Base-by-base conservation (phyloP, 2,329 filamentous ascomycete genomes). In the Trematosphaeria pertusa region DNA sequence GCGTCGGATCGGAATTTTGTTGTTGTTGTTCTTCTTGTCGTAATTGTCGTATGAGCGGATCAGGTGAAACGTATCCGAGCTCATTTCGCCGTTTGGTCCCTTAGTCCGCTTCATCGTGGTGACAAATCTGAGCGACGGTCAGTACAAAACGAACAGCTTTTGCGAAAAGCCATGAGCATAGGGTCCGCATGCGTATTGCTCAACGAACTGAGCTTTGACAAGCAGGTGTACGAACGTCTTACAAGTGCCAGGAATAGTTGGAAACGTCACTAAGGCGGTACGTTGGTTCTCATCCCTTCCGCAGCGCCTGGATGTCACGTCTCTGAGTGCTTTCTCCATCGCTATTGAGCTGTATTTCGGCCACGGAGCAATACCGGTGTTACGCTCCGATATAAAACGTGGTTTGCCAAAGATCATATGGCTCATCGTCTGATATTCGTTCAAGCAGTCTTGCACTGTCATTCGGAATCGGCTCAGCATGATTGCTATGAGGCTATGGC, bases 391-490 rank as follows among this genome's bases (percentile, higher is more conserved):
- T 2, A 49, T 11, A 3, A 30, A 34, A 8, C 46, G 40, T 22
- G 35, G 40, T 9, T 24, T 44, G 12, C 46, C 46, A 15, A 49
- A 48, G 11, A 48, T 40, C n/a, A 8, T 18, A 11, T 43, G 22
- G 18, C 33, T 31, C 45, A 48, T 38, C 19, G 12, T 34, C 24
- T 36, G 8, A 30, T 49, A 49, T 31, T 44, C 35, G 11, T 33
- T 3, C 11, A 49, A n/a, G 19, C 41, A 49, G 11, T 49, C 40
- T 9, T 30, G 15, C 2, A 49, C 41, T 11, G 30, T 40, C 46
- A 49, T 44, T 11, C 46, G 34, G 26, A 49, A 44, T 8, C 40
- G 20, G 11, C 40, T 19, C 6, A 49, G 36, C 46, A 49, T 49
- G 7, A 49, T 49, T 8, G 46, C 41, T 22, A 40, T 44, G 12